Base-by-base conservation (phyloP, 192 early-diverging fungal species). In the Entophlyctis luteolus region DNA sequence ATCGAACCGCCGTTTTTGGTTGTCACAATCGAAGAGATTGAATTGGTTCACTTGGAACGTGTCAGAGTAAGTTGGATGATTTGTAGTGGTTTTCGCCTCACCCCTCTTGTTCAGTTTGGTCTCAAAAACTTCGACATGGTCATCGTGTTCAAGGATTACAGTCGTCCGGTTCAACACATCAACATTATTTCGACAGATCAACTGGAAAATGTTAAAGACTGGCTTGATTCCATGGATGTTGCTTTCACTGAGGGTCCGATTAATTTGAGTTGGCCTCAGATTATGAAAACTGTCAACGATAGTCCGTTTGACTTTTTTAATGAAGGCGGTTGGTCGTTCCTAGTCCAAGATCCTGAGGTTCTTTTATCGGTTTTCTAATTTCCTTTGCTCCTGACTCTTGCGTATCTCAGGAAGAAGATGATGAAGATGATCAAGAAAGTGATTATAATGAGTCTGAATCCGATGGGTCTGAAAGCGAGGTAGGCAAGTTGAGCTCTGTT, bases 81-180 rank as follows among this genome's bases (percentile, higher is more conserved):
- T 55, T 20, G 14, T 6, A 32, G 12, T 58, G 34, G 27, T 16
- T 20, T 23, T 65, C 34, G 39, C 4, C 14, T 42, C 14, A 29
- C 31, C 29, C 55, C 33, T 39, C 12, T 33, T 62, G 57, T 67
- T 12, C 84, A 96, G 84, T 97, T 97, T 79, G 93, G 93, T 4
- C 80, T 97, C 34, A 93, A 94, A 82, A 96, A 95, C 78, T 99
- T 99, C 84, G 96, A 99, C 85, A 83, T 97, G 81, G 96, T 99
- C 6, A 92, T 97, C 80, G 86, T 97, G 3, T 95, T 92, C 82
- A 95, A 94, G 75, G 96, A 99, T 76, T 95, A 89, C 72, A 82
- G 82, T 39, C 80, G 90, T 53, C 72, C 92, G 1, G 90, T 91
- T 0, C 87, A 93, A n/a, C 95, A 99, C 59, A 90, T 99, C 76